Conservation (phyloP, 345 rosid genomes). For the Anastatica hierochuntica region DNA sequence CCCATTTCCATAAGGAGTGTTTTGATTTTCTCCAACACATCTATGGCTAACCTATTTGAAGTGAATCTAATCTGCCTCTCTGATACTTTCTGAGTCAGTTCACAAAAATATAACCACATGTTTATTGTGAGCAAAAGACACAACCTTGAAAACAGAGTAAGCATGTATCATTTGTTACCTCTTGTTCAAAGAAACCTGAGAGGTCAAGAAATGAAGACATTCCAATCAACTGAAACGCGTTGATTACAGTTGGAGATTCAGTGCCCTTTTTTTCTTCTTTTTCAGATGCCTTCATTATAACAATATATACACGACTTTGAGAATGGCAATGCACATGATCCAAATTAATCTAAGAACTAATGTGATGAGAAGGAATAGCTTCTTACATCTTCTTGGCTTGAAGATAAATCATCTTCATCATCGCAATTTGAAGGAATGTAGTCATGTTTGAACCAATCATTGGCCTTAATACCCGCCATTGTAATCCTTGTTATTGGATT, state of each 20-base stretch:
- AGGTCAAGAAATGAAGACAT: conserved; percentile 88
- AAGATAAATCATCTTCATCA: conserved; percentile 43
- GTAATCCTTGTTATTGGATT: conserved; percentile 61
- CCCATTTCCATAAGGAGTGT: conserved; percentile 57
- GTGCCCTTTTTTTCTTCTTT: conserved; percentile 32
- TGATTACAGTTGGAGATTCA: conserved; percentile 43
- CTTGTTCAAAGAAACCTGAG: conserved; percentile 82
- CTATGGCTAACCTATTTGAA: conserved; percentile 50
- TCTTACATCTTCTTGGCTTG: conserved; percentile 47
- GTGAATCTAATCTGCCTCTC: conserved; percentile 78
- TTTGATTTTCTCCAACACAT: conserved; percentile 59
- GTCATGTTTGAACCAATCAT: conserved; percentile 64
- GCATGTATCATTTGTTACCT: conserved; percentile 36
- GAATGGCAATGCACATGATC: too few relatives aligned
- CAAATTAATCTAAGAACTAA: too few relatives aligned
- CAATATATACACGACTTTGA: too few relatives aligned
- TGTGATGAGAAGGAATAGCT: background rate
- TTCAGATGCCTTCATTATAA: conserved; percentile 33
- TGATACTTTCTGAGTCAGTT: conserved; percentile 43
- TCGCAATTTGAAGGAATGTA: conserved; percentile 42
- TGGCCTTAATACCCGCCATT: conserved; percentile 41
- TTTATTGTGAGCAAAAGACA: background rate
- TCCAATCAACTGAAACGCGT: conserved; percentile 87
- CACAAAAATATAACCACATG: background rate
- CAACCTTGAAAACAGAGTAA: background rate